Percentiles rank a stretch among this genome's conserved stretches.
phyloP scores from a whole-genome alignment of 345 rosid species.

The Pelargonium nanum region DNA sequence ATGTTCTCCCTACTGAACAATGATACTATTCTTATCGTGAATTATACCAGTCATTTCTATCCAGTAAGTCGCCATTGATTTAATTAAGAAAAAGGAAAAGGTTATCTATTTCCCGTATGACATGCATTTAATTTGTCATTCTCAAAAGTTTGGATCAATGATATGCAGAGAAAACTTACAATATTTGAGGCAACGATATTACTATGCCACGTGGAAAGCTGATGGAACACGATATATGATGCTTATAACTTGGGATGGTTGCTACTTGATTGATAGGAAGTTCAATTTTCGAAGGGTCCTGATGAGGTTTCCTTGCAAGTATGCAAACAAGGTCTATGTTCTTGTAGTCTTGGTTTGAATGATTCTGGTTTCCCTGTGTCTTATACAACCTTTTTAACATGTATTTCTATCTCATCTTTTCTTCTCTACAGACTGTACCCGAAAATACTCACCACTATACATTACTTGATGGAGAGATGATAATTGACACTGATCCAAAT shows the following conservation, averaged over 20 bases:
- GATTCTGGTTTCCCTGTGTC: not conserved
- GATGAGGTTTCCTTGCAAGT: slow-evolving; percentile 83
- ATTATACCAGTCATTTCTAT: not conserved
- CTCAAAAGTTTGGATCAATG: not conserved
- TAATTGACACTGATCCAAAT: slow-evolving; percentile 86
- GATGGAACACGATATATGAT: slow-evolving; percentile 98
- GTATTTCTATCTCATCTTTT: slow-evolving; percentile 10
- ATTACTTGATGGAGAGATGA: slow-evolving; percentile 97
- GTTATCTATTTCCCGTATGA: too few relatives aligned
- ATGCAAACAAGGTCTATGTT: slow-evolving; percentile 5
- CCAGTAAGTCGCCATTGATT: not conserved
- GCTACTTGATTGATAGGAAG: slow-evolving; percentile 77
- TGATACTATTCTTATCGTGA: not conserved
- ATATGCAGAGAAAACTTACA: slow-evolving; percentile 76
- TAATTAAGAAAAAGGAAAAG: too few relatives aligned
- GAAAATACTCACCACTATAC: slow-evolving; percentile 81
- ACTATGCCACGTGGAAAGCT: slow-evolving; percentile 99
- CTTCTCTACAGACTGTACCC: slow-evolving; percentile 46
- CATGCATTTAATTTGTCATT: not conserved
- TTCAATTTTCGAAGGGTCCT: slow-evolving; percentile 88
- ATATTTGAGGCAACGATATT: slow-evolving; percentile 82
- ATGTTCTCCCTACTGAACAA: too few relatives aligned
- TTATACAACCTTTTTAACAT: slow-evolving; percentile 1
- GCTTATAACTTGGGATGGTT: slow-evolving; percentile 83
- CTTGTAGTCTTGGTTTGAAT: slow-evolving; percentile 1